Base-by-base conservation (phyloP, 164 flowering plant genomes). In the Nymphaea thermarum region DNA sequence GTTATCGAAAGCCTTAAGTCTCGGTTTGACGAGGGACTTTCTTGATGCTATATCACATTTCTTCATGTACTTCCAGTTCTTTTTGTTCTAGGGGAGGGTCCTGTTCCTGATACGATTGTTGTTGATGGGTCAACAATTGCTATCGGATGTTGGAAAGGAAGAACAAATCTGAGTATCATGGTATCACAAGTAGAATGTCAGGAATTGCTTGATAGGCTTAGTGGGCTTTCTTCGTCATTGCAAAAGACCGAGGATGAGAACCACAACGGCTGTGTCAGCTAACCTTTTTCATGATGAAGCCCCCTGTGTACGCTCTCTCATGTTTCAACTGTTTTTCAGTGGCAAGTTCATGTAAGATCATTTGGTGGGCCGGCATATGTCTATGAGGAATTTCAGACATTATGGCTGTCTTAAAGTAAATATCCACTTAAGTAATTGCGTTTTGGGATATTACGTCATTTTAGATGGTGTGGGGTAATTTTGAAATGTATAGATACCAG, bases 71-170 rank as follows among this genome's bases (percentile, higher is more conserved):
- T 15, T 3, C 12, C 57, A 51, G 3, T 51, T 51, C 5, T 10
- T 8, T 51, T 51, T 51, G 43, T 59, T 65, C 75, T 85, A 89
- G 91, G 73, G 65, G 63, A 44, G 17, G 60, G 76, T 60, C 41
- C 75, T 45, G 17, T 60, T 8, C 43, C 79, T 5, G 80, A 79
- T 68, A 70, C 73, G 15, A 60, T 78, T 45, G 62, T 67, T 65
- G 82, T 75, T n/a, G 83, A 83, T 73, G 71, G 78, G 16, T 83
- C 89, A 15, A 83, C 93, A 16, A 79, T 92, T 68, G 96, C 98
- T 63, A 88, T 95, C 70, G 94, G 96, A 16, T 88, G 99, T 81
- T 95, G 99, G 99, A 95, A 75, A 70, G 99, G 99, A 11, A 84
- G 80, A 76, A 80, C 78, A 42, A 90, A 81, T 71, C 51, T 95